phyloP scores from a whole-genome alignment of 257 asterid species.

The Fraxinus pennsylvanica region DNA sequence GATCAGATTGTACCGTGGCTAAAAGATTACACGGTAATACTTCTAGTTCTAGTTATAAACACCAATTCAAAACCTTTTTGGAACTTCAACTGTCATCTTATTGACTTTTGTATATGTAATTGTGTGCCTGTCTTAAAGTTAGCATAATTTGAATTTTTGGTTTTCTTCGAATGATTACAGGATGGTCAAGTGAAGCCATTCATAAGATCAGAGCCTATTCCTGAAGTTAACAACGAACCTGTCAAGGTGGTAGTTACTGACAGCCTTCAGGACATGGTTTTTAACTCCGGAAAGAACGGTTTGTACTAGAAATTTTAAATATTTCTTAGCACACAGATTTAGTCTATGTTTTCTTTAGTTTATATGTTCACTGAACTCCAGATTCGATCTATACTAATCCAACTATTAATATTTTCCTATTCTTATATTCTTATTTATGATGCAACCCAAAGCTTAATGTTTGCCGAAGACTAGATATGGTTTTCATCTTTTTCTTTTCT shows the following conservation, averaged over 20 bases:
- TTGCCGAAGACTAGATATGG: not conserved
- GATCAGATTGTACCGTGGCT: slow-evolving; percentile 63
- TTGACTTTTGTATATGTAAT: not conserved
- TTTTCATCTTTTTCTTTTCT: not conserved
- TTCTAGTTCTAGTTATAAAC: not conserved
- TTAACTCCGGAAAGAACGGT: slow-evolving; percentile 83
- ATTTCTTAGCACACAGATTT: not conserved
- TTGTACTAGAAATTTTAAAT: slow-evolving; percentile 9
- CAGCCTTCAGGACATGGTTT: slow-evolving; percentile 60
- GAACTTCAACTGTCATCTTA: not conserved
- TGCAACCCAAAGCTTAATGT: not conserved
- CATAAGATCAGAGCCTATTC: slow-evolving; percentile 73
- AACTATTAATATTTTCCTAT: not conserved
- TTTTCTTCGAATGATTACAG: slow-evolving; percentile 38
- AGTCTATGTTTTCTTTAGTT: not conserved
- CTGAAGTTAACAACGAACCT: slow-evolving; percentile 75
- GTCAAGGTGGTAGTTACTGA: slow-evolving; percentile 79
- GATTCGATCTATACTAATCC: not conserved
- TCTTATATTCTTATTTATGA: not conserved
- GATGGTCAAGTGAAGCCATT: slow-evolving; percentile 61
- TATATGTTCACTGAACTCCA: not conserved
- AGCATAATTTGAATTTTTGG: not conserved
- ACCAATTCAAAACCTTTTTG: not conserved
- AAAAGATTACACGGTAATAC: slow-evolving; percentile 57
- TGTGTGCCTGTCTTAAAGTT: not conserved